These are phyloP conservation scores for Clavariopsis aquatica DNA, from an alignment of 495 filamentous ascomycete genomes.

Conservation along the genomic window DNA sequence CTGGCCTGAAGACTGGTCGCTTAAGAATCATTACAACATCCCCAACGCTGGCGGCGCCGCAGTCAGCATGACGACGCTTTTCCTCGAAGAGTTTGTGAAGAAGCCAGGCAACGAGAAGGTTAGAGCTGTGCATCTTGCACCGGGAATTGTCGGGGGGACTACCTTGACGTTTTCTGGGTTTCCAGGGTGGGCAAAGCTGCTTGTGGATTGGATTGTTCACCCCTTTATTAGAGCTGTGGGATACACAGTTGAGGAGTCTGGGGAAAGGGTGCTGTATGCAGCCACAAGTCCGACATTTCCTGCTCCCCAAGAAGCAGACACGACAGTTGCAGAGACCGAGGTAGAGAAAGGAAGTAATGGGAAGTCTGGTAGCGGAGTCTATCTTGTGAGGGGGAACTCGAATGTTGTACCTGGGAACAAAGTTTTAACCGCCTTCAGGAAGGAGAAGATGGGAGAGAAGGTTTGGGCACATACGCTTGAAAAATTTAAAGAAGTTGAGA, in stretches of 20 bases:
- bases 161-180: slow-evolving; percentile 15
- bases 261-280: slow-evolving; percentile 34
- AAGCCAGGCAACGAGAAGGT: slow-evolving; percentile 30
- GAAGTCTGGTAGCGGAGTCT: slow-evolving; percentile 10
- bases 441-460: slow-evolving; percentile 10
- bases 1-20: slow-evolving; percentile 29
- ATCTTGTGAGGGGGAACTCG: slow-evolving; percentile 17
- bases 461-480: slow-evolving; percentile 24
- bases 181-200: neutral
- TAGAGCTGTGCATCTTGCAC: slow-evolving; percentile 31
- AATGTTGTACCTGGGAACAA: slow-evolving; percentile 20
- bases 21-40: slow-evolving; percentile 32
- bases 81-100: slow-evolving; percentile 29
- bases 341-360: slow-evolving; percentile 15
- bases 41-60: slow-evolving; percentile 14
- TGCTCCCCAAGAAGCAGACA: neutral
- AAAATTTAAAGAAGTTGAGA: slow-evolving; percentile 16
- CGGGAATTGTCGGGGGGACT: slow-evolving; percentile 33
- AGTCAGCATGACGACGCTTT: slow-evolving; percentile 33
- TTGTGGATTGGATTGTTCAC: slow-evolving; percentile 23
- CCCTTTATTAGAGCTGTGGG: slow-evolving; percentile 26
- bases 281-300: slow-evolving; percentile 20
- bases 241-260: slow-evolving; percentile 13
- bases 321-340: slow-evolving; percentile 7
- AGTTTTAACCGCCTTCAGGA: slow-evolving; percentile 11